Conservation (phyloP, 2,329 filamentous ascomycete species). For the Trichoderma sp. region DNA sequence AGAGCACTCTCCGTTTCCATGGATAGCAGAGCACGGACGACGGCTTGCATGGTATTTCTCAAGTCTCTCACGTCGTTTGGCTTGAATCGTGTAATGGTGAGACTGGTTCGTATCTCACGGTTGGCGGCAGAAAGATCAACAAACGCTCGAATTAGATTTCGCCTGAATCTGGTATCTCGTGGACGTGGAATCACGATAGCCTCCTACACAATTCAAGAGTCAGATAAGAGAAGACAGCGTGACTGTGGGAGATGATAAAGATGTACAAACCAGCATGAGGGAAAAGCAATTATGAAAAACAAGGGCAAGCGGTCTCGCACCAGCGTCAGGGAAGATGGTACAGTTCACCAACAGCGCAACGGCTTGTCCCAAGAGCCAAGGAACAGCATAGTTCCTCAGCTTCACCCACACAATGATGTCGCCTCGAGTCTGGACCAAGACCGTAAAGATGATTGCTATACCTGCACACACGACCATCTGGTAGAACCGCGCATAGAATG, state of each 20-base stretch:
- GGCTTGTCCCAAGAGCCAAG: slow-evolving; percentile 54
- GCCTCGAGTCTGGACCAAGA: slow-evolving; percentile 47
- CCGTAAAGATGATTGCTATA: slow-evolving; percentile 53
- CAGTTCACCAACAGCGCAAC: slow-evolving; percentile 49
- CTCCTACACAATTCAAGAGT: slow-evolving; percentile 24
- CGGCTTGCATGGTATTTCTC: slow-evolving; percentile 53
- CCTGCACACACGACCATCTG: slow-evolving; percentile 54
- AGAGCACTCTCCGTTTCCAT: slow-evolving; percentile 48
- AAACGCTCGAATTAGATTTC: slow-evolving; percentile 49
- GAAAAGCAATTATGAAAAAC: slow-evolving; percentile 46
- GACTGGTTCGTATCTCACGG: slow-evolving; percentile 54
- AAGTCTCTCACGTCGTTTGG: slow-evolving; percentile 49
- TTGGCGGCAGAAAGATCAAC: slow-evolving; percentile 55
- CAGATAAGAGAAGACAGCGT: neutral
- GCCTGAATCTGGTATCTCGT: slow-evolving; percentile 34
- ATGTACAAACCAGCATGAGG: slow-evolving; percentile 42
- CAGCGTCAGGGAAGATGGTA: slow-evolving; percentile 52
- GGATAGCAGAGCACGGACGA: slow-evolving; percentile 52
- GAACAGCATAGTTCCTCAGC: slow-evolving; percentile 50
- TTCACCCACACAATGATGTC: slow-evolving; percentile 47
- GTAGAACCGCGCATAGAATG: slow-evolving; percentile 54
- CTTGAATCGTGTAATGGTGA: slow-evolving; percentile 52
- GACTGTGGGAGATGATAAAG: too few relatives aligned
- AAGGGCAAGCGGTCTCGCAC: slow-evolving; percentile 49
- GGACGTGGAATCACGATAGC: slow-evolving; percentile 32